A percentile compares a stretch with the other conserved stretches of the same genome.
phyloP scores from a whole-genome alignment of 495 filamentous ascomycete genomes.

The Neurospora sp. region DNA sequence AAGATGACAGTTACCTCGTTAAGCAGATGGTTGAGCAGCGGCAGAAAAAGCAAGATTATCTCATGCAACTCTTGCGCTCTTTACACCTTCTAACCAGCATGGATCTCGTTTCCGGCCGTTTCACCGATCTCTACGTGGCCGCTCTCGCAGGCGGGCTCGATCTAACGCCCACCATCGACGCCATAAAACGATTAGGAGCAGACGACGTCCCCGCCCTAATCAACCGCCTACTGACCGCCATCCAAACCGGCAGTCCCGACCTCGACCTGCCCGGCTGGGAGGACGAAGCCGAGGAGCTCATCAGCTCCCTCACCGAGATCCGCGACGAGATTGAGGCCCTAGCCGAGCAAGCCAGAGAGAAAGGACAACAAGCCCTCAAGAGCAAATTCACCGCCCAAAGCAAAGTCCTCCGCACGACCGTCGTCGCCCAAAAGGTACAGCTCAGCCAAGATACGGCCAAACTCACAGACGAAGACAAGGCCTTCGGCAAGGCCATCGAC shows the following conservation, averaged over 20 bases:
- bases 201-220: slow-evolving; percentile 29
- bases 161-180: slow-evolving; percentile 19
- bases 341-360: slow-evolving; percentile 27
- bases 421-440: slow-evolving; percentile 78
- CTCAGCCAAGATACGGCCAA: slow-evolving; percentile 70
- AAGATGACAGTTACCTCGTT: slow-evolving; percentile 29
- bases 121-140: slow-evolving; percentile 29
- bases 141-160: slow-evolving; percentile 27
- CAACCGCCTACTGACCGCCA: slow-evolving; percentile 17
- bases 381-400: slow-evolving; percentile 67
- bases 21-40: slow-evolving; percentile 13
- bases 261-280: slow-evolving; percentile 24
- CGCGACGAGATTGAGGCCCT: slow-evolving; percentile 29
- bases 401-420: slow-evolving; percentile 67
- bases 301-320: slow-evolving; percentile 27
- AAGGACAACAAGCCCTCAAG: slow-evolving; percentile 41
- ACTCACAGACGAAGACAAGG: slow-evolving; percentile 61
- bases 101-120: slow-evolving; percentile 10
- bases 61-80: slow-evolving; percentile 17
- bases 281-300: slow-evolving; percentile 23
- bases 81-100: slow-evolving; percentile 14
- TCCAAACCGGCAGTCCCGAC: slow-evolving; percentile 28
- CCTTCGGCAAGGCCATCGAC: slow-evolving; percentile 68
- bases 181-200: slow-evolving; percentile 32
- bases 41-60: slow-evolving; percentile 12